These are phyloP conservation scores for Phylloporus sp. DNA, from an alignment of 768 basidiomycete genomes.

Conservation along the genomic window DNA sequence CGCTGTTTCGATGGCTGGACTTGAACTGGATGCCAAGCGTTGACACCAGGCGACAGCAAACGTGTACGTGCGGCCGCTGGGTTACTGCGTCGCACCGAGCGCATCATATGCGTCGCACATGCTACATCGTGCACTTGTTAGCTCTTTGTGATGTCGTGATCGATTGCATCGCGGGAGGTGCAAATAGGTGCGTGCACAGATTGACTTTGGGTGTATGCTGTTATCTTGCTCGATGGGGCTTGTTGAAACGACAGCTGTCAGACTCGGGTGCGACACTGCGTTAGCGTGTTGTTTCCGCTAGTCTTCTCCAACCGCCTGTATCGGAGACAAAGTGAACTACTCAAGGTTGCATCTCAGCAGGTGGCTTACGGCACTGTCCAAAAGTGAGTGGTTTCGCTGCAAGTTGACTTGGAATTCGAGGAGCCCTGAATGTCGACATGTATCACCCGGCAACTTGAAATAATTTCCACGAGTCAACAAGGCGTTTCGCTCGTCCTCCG, in stretches of 20 bases:
- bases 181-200: neutral
- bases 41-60: neutral
- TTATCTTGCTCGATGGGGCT: neutral
- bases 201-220: neutral
- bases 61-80: neutral
- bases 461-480: too few species aligned
- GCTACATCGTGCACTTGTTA: neutral
- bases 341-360: neutral
- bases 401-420: too few species aligned
- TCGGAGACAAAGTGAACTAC: neutral
- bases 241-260: neutral
- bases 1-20: neutral
- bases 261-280: neutral
- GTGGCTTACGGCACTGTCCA: neutral
- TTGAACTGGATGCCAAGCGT: neutral
- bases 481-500: too few species aligned
- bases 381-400: too few species aligned
- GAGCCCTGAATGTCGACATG: too few species aligned
- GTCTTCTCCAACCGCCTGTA: neutral
- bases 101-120: neutral
- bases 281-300: neutral
- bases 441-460: too few species aligned
- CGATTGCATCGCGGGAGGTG: neutral
- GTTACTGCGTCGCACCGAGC: neutral
- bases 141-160: constrained; percentile 5